Percentiles rank a stretch among this genome's conserved stretches.
phyloP scores from a whole-genome alignment of 2,329 filamentous ascomycete genomes.

The Exserohilum rostratum region DNA sequence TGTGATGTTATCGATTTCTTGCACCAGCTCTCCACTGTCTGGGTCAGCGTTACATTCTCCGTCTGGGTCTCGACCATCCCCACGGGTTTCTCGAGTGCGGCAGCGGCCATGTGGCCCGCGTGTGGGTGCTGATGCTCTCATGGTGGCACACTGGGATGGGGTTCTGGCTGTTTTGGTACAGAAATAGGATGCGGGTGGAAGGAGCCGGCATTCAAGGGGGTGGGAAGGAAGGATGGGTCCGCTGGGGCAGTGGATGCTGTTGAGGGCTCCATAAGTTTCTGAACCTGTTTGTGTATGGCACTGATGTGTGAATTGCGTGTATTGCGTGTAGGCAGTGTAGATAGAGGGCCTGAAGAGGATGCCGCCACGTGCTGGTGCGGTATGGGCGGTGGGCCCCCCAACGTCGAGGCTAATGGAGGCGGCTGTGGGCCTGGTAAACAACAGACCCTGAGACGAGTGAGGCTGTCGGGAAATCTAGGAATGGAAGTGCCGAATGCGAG shows the following conservation, averaged over 20 bases:
- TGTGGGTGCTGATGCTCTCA: not conserved
- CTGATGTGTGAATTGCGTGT: conserved; percentile 13
- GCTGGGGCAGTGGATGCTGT: conserved; percentile 9
- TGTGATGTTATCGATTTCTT: conserved; percentile 1
- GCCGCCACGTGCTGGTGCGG: conserved; percentile 25
- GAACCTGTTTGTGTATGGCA: not conserved
- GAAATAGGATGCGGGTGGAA: not conserved
- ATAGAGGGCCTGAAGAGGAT: conserved; percentile 21
- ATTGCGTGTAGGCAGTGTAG: not conserved
- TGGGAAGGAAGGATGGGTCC: not conserved
- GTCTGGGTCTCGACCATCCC: not conserved
- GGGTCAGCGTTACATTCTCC: conserved; percentile 11
- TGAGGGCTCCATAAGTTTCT: conserved; percentile 9
- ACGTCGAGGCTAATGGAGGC: conserved; percentile 8
- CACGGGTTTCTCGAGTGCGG: conserved; percentile 7
- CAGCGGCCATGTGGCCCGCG: not conserved
- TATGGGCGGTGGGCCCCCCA: conserved; percentile 22
- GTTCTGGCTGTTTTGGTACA: not conserved
- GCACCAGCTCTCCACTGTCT: conserved; percentile 3
- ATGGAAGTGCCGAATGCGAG: conserved; percentile 15
- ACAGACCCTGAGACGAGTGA: conserved; percentile 30
- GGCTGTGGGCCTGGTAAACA: conserved; percentile 25
- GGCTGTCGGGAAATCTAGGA: conserved; percentile 33
- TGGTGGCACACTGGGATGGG: not conserved
- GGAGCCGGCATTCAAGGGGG: not conserved